Evolutionary conservation across 352 stramenopile species (phyloP).

Genomic region (Phytopythium sindhum): DNA sequence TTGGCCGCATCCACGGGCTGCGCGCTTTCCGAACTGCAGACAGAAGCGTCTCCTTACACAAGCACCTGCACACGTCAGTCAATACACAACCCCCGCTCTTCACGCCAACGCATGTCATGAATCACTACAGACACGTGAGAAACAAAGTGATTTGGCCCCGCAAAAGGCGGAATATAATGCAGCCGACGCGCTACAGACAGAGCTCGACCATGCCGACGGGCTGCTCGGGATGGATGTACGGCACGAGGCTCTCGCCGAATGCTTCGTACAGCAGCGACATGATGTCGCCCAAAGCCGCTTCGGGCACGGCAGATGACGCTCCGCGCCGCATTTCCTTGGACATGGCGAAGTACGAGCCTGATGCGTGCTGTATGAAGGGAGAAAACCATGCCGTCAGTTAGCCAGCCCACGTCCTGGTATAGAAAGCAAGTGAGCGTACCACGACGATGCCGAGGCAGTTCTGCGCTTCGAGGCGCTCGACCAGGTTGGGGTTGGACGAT

Average conservation of each 20-base stretch:
- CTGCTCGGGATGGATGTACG: constrained; percentile 63
- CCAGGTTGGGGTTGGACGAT: constrained; percentile 66
- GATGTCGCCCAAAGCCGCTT: constrained; percentile 43
- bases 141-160: not conserved
- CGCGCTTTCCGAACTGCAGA: not conserved
- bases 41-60: not conserved
- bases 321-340: constrained; percentile 32
- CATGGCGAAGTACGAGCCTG: constrained; percentile 77
- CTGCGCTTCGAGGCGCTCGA: constrained; percentile 80
- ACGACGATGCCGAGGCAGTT: constrained; percentile 86
- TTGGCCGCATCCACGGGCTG: not conserved
- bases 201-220: constrained; percentile 41
- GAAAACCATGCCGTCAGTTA: constrained; percentile 6
- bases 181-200: constrained; percentile 25
- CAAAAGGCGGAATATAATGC: not conserved
- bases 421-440: constrained; percentile 27
- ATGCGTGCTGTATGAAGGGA: constrained; percentile 50
- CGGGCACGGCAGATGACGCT: constrained; percentile 23
- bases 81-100: not conserved
- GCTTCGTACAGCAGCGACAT: constrained; percentile 66
- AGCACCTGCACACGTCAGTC: not conserved
- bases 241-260: constrained; percentile 75
- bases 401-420: not conserved
- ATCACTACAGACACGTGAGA: not conserved
- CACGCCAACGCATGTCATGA: not conserved